Base-by-base conservation (phyloP, 129 eudicot genomes). In the Pseudognaphalium luteoalbum region DNA sequence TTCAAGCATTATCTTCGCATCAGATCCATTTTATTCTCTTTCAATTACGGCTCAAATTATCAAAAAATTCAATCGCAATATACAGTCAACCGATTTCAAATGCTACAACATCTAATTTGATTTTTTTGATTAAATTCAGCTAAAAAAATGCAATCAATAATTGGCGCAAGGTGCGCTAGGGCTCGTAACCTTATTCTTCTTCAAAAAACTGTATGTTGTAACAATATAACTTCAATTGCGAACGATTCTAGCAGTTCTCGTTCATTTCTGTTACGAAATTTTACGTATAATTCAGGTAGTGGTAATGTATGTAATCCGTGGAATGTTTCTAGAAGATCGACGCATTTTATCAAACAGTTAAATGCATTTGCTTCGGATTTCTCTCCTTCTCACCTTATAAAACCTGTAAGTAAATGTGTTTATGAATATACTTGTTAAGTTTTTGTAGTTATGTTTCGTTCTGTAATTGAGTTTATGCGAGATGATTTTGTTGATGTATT, bases 311-410 rank as follows among this genome's bases (percentile, higher is more conserved):
- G 59, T 69, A 1, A 78, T 28, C 81, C 78, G 4, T 85, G 88
- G 88, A 37, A 77, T 58, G 78, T 81, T 74, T 44, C 85, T 58
- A 78, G 87, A 70, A 72, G 72, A 17, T 64, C 81, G 33, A 73
- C 88, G n/a, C 58, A n/a, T 17, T 71, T 79, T 41, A 66, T 82
- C 61, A 78, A 68, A 51, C 77, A 57, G 6, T 7, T 81, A 70
- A 88, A 76, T 35, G 93, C 85, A 50, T 88, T 86, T 79, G 77
- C 79, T 32, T 84, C 91, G 57, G 88, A 92, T 83, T 74, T 58
- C 47, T 81, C 89, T 42, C 83, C 88, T 33, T 39, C 73, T 2
- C 74, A 85, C 21, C 72, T 88, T 66, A 81, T 54, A 44, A 84
- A 79, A 17, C 74, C 79, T 72, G 96, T 90, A 76, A 78, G 78